These are phyloP conservation scores for Filobasidium wieringae DNA, from an alignment of 768 basidiomycete genomes.

Conservation along the genomic window DNA sequence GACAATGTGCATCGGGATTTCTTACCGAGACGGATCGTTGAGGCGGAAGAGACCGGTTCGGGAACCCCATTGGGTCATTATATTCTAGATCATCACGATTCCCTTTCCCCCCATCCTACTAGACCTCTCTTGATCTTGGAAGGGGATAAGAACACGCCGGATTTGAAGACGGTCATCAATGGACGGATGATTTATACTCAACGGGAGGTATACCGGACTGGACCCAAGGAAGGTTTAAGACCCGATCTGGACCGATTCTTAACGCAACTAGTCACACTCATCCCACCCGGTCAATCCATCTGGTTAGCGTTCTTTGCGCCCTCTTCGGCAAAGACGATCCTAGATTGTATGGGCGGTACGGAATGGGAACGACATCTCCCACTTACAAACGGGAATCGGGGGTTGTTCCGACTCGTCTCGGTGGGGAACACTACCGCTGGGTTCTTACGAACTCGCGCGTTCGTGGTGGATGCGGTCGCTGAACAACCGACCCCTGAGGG, in stretches of 20 bases:
- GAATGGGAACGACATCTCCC: not conserved
- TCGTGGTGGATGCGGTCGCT: not conserved
- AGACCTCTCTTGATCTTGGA: not conserved
- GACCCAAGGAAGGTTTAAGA: not conserved
- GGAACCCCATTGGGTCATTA: not conserved
- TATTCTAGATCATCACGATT: not conserved
- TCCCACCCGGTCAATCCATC: not conserved
- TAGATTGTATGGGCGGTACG: not conserved
- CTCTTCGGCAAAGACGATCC: not conserved
- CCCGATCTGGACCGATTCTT: not conserved
- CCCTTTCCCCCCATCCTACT: not conserved
- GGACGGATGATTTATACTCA: not conserved
- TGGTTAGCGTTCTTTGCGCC: conserved; percentile 8
- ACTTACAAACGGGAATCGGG: not conserved
- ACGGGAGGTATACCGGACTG: not conserved
- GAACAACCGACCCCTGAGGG: not conserved
- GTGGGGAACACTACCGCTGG: not conserved
- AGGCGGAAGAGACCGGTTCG: conserved; percentile 2
- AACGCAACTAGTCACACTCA: not conserved
- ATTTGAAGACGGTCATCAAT: not conserved
- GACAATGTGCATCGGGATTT: not conserved
- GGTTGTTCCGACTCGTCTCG: not conserved
- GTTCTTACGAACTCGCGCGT: not conserved
- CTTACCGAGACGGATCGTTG: not conserved
- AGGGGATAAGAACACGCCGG: conserved; percentile 2